Percentiles rank a stretch among this genome's conserved stretches.
phyloP scores from a whole-genome alignment of 768 basidiomycete genomes.

The Xanthoconium purpureum region DNA sequence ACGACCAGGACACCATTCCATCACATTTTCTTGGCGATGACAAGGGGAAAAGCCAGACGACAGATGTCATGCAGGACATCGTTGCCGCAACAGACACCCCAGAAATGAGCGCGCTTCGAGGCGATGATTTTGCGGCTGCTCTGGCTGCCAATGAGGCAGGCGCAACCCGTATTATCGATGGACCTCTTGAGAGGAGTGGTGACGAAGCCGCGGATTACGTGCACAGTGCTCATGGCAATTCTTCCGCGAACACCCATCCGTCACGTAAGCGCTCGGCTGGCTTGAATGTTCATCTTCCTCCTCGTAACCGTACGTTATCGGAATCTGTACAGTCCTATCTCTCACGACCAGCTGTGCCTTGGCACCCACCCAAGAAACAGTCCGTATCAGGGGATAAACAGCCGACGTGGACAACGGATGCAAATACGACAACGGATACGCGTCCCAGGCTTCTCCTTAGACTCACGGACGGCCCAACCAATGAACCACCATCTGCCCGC shows the following conservation, averaged over 20 bases:
- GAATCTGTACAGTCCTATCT: conserved; percentile 52
- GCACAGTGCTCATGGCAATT: conserved; percentile 6
- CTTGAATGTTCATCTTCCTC: conserved; percentile 4
- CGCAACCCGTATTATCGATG: not conserved
- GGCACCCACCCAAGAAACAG: not conserved
- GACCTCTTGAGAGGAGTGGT: not conserved
- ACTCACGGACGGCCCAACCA: not conserved
- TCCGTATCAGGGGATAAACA: not conserved
- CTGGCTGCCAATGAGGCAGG: not conserved
- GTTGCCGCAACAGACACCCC: not conserved
- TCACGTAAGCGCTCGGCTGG: conserved; percentile 21
- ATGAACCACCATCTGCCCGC: not conserved
- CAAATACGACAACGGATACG: not conserved
- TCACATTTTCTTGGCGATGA: not conserved
- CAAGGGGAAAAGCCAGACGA: conserved; percentile 8
- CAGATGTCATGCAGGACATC: not conserved
- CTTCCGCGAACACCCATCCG: conserved; percentile 13
- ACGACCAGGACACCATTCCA: not conserved
- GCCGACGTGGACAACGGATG: not conserved
- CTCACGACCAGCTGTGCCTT: conserved; percentile 5
- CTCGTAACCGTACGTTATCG: conserved; percentile 42
- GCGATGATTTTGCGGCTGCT: conserved; percentile 2
- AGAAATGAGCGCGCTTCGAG: not conserved
- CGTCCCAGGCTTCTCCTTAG: conserved; percentile 2
- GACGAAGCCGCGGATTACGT: conserved; percentile 5